Conservation (phyloP, 2,329 filamentous ascomycete genomes). For the Calonectria leucothoes region DNA sequence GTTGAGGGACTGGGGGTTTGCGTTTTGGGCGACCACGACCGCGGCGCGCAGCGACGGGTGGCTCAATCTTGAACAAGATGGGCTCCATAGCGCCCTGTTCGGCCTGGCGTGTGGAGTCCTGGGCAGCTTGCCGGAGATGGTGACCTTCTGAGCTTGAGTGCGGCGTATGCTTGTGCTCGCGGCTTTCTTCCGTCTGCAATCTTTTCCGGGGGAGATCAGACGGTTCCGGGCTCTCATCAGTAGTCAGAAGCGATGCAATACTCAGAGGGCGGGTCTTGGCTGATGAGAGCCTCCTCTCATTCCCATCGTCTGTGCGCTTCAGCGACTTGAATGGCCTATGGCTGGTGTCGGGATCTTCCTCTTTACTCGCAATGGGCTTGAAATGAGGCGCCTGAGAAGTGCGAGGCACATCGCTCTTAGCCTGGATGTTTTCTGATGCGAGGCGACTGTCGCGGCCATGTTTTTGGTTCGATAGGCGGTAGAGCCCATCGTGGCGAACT, state of each 20-base stretch:
- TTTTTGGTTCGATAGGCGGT: constrained; percentile 8
- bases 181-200: background rate
- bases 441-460: constrained; percentile 3
- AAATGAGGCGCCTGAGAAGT: background rate
- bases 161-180: background rate
- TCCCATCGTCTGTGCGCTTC: background rate
- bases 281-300: background rate
- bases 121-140: background rate
- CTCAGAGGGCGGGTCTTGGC: background rate
- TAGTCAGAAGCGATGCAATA: background rate
- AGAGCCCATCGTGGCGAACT: constrained; percentile 6
- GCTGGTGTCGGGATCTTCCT: background rate
- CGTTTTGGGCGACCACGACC: constrained; percentile 27
- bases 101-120: background rate
- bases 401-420: background rate
- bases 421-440: background rate
- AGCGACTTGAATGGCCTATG: background rate
- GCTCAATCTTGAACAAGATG: background rate
- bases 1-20: background rate
- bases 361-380: background rate
- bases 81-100: background rate
- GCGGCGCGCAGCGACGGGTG: constrained; percentile 7
- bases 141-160: background rate
- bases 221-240: background rate
- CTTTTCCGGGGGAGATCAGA: background rate